phyloP scores from a whole-genome alignment of 1,139 yeast species.

The Kurtzmaniella quercitrusa region DNA sequence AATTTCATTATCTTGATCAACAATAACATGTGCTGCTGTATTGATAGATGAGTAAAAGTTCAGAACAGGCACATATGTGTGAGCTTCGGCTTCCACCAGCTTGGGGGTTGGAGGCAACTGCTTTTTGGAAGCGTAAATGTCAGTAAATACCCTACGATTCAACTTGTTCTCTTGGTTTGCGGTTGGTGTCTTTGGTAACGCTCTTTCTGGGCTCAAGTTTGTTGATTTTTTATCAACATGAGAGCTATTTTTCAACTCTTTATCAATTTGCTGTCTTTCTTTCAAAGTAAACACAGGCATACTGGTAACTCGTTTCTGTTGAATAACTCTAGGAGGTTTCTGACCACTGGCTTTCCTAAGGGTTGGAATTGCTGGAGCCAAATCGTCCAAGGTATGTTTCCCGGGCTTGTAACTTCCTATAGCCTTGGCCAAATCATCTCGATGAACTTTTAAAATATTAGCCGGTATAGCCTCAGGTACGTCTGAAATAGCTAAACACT shows the following conservation, averaged over 20 bases:
- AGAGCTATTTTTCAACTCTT: background rate
- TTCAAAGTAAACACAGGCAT: conserved; percentile 4
- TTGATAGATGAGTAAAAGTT: background rate
- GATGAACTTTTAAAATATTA: conserved; percentile 11
- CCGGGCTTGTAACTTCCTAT: conserved; percentile 28
- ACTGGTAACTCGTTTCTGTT: conserved; percentile 2
- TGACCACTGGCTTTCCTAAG: conserved; percentile 6
- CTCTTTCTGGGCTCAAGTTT: background rate
- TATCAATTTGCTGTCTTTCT: conserved; percentile 1
- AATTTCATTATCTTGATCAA: conserved; percentile 14
- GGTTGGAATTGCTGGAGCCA: conserved; percentile 30
- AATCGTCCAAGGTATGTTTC: conserved; percentile 21
- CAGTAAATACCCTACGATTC: background rate
- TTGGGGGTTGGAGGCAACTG: background rate
- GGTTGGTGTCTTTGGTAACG: background rate
- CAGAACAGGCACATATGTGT: background rate
- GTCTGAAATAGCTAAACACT: conserved; percentile 23
- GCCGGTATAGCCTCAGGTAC: conserved; percentile 23
- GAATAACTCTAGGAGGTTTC: background rate
- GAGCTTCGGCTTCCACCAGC: background rate
- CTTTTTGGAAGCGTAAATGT: background rate
- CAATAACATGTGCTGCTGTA: conserved; percentile 5
- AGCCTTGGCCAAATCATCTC: conserved; percentile 26
- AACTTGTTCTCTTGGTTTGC: background rate
- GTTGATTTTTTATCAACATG: background rate